phyloP scores from a whole-genome alignment of 2,329 filamentous ascomycete species.

The Talaromyces sp. region DNA sequence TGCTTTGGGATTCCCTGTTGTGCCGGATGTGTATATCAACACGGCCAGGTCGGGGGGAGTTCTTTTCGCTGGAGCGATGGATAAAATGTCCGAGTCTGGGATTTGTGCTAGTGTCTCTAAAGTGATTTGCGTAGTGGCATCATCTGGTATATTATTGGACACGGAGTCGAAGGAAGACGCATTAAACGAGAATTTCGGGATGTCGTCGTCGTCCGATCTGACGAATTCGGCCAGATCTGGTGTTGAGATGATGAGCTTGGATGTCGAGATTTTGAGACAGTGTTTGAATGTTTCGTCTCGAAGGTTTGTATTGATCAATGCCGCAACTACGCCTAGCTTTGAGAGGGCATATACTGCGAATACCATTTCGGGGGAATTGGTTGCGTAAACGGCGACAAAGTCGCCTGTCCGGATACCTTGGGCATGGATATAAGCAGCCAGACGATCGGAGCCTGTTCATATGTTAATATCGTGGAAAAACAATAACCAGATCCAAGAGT shows the following conservation, averaged over 20 bases:
- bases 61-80: conserved; percentile 29
- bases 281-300: conserved; percentile 44
- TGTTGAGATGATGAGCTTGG: conserved; percentile 41
- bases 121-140: conserved; percentile 25
- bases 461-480: too few species aligned
- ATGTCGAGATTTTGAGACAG: conserved; percentile 40
- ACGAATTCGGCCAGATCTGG: conserved; percentile 40
- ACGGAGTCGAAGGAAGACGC: conserved; percentile 33
- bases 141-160: conserved; percentile 15
- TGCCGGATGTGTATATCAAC: conserved; percentile 48
- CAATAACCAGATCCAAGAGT: not conserved
- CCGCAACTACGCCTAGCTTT: conserved; percentile 43
- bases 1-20: conserved; percentile 46
- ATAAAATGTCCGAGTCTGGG: conserved; percentile 19
- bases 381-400: conserved; percentile 44
- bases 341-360: conserved; percentile 42
- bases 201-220: conserved; percentile 28
- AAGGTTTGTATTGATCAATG: conserved; percentile 45
- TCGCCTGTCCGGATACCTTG: conserved; percentile 37
- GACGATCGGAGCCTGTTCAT: conserved; percentile 37
- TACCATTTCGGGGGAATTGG: conserved; percentile 48
- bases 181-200: conserved; percentile 37
- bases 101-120: conserved; percentile 24
- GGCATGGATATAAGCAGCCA: conserved; percentile 39
- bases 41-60: conserved; percentile 31